Base-by-base conservation (phyloP, 495 filamentous ascomycete genomes). In the Chaetomium cochliodes region DNA sequence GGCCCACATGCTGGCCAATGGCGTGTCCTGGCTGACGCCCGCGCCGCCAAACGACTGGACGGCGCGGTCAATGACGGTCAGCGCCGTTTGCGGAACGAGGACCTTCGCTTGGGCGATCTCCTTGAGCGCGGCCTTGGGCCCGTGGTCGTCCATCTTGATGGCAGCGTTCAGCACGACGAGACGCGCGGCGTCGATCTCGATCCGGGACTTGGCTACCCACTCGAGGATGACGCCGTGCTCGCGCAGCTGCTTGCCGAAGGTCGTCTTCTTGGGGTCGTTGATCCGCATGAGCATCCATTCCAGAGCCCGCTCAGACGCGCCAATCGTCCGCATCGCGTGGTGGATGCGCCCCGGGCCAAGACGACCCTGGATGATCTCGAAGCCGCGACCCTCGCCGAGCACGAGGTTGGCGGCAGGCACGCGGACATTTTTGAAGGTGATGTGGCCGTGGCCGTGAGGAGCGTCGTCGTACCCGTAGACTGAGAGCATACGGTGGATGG, bases 401-500 rank as follows among this genome's bases (percentile, higher is more conserved):
- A 97, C 88, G 67, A 97, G 85, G 74, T 90, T 91, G 63, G 82
- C 74, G 7, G 80, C 82, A 20, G 92, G 92, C 0, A 97, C 87
- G 64, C 91, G 89, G 52, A 94, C 92, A 70, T 96, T 86, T 28
- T 87, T 82, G 81, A 97, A 97, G 60, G 80, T 86, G 74, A 97
- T 87, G 76, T 96, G 91, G 33, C 89, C 92, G 80, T 97, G 92
- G 56, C 92, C 93, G 76, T 97, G 92, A 5, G 92, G 92, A 26
- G 92, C 93, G 70, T 97, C 92, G 74, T 97, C 92, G 76, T 93
- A 97, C 44, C 92, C 92, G 77, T 96, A 97, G 44, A 96, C 92
- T 18, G 82, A 85, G 44, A 97, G 83, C 86, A 93, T 92, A 63
- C 93, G 87, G 77, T 93, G 85, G 65, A 96, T 83, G 15, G 85